phyloP scores from a whole-genome alignment of 768 basidiomycete genomes.

The Hypholoma sublateritium region DNA sequence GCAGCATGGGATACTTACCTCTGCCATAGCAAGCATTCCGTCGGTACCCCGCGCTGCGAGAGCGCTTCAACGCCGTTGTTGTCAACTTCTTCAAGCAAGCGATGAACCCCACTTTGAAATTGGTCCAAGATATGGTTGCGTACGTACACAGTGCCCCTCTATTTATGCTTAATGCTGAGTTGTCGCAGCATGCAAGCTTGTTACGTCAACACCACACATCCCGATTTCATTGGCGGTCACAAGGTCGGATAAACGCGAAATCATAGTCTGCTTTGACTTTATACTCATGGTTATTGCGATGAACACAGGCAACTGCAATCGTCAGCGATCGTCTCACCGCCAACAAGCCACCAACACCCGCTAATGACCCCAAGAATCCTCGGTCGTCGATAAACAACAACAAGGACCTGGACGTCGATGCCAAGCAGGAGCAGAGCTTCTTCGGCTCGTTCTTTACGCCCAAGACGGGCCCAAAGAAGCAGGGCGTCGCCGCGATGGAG shows the following conservation, averaged over 20 bases:
- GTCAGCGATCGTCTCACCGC: constrained; percentile 82
- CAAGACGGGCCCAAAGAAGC: constrained; percentile 56
- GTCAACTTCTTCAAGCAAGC: constrained; percentile 95
- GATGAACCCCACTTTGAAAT: constrained; percentile 93
- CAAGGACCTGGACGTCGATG: constrained; percentile 90
- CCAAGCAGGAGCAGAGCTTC: constrained; percentile 87
- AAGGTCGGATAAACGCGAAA: constrained; percentile 44
- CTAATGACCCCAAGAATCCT: constrained; percentile 66
- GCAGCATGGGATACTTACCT: not conserved
- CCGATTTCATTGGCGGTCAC: constrained; percentile 97
- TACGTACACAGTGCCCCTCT: constrained; percentile 38
- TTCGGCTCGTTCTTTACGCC: constrained; percentile 94
- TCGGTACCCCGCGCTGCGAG: constrained; percentile 93
- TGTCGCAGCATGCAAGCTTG: constrained; percentile 89
- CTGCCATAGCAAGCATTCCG: constrained; percentile 84
- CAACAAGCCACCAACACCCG: constrained; percentile 58
- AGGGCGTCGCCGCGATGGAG: constrained; percentile 49
- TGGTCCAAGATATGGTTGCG: constrained; percentile 91
- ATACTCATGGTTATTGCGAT: not conserved
- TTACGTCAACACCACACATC: constrained; percentile 99
- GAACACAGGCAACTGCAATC: constrained; percentile 76
- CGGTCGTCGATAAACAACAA: constrained; percentile 81
- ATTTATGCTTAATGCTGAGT: not conserved
- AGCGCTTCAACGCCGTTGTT: constrained; percentile 94
- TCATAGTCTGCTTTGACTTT: not conserved